These are phyloP conservation scores for Xylariaceae sp. DNA, from an alignment of 2,329 filamentous ascomycete species.

Conservation along the genomic window DNA sequence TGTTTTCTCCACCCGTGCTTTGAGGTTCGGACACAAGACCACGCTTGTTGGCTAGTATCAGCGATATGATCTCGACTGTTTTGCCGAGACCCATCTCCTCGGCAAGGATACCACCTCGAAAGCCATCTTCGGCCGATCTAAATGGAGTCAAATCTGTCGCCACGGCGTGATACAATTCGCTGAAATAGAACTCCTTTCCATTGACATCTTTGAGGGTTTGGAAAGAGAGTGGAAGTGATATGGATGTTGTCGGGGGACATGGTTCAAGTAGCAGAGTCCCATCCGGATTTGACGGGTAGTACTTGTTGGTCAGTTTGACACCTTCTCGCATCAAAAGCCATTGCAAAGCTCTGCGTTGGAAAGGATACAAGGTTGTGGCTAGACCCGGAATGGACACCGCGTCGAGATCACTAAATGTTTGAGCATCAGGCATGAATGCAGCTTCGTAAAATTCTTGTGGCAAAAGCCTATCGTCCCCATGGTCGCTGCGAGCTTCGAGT, in stretches of 20 bases:
- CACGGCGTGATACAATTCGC: conserved; percentile 59
- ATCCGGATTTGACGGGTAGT: conserved; percentile 27
- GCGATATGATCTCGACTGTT: conserved; percentile 69
- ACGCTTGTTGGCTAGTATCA: conserved; percentile 62
- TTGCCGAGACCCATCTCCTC: conserved; percentile 85
- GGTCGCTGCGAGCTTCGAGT: background rate
- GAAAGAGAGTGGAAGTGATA: conserved; percentile 42
- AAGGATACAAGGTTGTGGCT: conserved; percentile 60
- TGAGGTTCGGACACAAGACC: conserved; percentile 30
- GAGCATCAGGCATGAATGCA: conserved; percentile 56
- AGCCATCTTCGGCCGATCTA: conserved; percentile 34
- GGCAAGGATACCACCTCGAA: conserved; percentile 63
- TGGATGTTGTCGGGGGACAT: conserved; percentile 13
- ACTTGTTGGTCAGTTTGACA: conserved; percentile 35
- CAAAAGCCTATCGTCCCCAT: conserved; percentile 30
- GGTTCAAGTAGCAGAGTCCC: conserved; percentile 24
- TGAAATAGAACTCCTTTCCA: conserved; percentile 39
- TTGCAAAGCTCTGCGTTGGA: conserved; percentile 65
- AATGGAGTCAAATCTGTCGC: conserved; percentile 47
- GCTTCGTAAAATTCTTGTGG: conserved; percentile 65
- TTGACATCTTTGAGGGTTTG: conserved; percentile 39
- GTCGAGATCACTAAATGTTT: conserved; percentile 32
- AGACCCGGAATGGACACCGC: conserved; percentile 42
- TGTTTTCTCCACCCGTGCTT: conserved; percentile 36
- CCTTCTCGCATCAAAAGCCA: conserved; percentile 69